Conservation (phyloP, 1,139 yeast species). For the Blastobotrys apis region DNA sequence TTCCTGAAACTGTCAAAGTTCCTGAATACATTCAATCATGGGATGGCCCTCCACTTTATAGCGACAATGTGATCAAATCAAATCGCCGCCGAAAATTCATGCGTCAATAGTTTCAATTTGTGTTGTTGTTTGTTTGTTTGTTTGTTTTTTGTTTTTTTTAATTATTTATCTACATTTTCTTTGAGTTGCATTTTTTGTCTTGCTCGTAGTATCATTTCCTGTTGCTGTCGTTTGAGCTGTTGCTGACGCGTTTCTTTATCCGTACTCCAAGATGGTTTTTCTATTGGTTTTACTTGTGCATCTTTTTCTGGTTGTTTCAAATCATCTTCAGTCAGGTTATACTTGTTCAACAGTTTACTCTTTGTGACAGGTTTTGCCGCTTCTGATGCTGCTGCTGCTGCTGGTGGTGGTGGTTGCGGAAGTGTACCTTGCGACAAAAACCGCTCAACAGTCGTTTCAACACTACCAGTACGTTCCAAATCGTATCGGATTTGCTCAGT, state of each 20-base stretch:
- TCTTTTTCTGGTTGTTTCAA: conserved; percentile 12
- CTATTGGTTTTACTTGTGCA: conserved; percentile 13
- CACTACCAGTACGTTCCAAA: conserved; percentile 66
- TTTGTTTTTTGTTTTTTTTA: neutral
- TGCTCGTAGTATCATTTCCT: conserved; percentile 49
- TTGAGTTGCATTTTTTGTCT: conserved; percentile 40
- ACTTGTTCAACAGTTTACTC: conserved; percentile 28
- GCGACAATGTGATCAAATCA: conserved; percentile 16
- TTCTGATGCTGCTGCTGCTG: conserved; percentile 9
- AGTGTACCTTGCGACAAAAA: conserved; percentile 59
- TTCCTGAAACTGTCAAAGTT: neutral
- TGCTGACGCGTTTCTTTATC: conserved; percentile 40
- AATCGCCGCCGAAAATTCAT: too few relatives aligned
- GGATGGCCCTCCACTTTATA: conserved; percentile 26
- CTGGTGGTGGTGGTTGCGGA: conserved; percentile 47
- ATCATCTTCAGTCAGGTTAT: conserved; percentile 23
- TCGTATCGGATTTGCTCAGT: conserved; percentile 57
- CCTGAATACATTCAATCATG: conserved; percentile 18
- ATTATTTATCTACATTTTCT: conserved; percentile 1
- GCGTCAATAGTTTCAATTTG: too few relatives aligned
- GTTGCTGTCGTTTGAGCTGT: conserved; percentile 45
- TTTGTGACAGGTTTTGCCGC: conserved; percentile 1
- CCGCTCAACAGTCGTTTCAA: conserved; percentile 72
- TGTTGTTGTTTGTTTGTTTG: too few relatives aligned
- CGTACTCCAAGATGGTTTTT: conserved; percentile 37